These are phyloP conservation scores for Didymella glomerata DNA, from an alignment of 2,329 filamentous ascomycete genomes.

Conservation along the genomic window DNA sequence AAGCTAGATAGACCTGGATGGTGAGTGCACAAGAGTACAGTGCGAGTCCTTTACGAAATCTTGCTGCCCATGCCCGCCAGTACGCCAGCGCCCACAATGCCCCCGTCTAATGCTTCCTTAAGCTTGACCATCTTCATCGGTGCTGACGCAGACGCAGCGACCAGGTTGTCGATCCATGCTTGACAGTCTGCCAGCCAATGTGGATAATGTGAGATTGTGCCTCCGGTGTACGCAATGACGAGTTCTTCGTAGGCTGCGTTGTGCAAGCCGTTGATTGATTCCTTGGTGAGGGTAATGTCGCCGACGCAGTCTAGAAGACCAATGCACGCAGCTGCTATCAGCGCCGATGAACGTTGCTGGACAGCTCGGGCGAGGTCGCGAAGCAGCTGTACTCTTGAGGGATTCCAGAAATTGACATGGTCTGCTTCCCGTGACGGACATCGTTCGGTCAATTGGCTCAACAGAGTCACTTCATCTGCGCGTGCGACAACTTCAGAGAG, in stretches of 20 bases:
- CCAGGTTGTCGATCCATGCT: constrained; percentile 67
- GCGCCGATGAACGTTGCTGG: constrained; percentile 74
- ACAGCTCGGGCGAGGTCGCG: constrained; percentile 75
- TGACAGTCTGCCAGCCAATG: constrained; percentile 76
- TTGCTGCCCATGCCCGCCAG: constrained; percentile 56
- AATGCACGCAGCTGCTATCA: constrained; percentile 76
- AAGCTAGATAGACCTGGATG: background rate
- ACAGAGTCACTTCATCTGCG: constrained; percentile 43
- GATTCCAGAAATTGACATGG: constrained; percentile 63
- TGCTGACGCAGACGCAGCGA: constrained; percentile 53
- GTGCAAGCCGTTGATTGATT: constrained; percentile 26
- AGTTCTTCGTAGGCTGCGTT: constrained; percentile 61
- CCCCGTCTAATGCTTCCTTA: constrained; percentile 62
- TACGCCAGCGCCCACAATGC: constrained; percentile 65
- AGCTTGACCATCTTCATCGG: constrained; percentile 58
- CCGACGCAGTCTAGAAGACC: constrained; percentile 74
- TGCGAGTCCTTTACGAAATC: background rate
- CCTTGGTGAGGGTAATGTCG: constrained; percentile 62
- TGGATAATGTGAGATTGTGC: constrained; percentile 81
- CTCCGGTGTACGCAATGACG: constrained; percentile 80
- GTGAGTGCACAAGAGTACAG: background rate
- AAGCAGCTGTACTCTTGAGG: constrained; percentile 65
- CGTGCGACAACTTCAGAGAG: constrained; percentile 72
- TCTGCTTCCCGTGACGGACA: constrained; percentile 60
- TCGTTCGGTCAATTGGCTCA: constrained; percentile 57